Conservation (phyloP, 108 stramenopile species). For the Skeletonema grethae region DNA sequence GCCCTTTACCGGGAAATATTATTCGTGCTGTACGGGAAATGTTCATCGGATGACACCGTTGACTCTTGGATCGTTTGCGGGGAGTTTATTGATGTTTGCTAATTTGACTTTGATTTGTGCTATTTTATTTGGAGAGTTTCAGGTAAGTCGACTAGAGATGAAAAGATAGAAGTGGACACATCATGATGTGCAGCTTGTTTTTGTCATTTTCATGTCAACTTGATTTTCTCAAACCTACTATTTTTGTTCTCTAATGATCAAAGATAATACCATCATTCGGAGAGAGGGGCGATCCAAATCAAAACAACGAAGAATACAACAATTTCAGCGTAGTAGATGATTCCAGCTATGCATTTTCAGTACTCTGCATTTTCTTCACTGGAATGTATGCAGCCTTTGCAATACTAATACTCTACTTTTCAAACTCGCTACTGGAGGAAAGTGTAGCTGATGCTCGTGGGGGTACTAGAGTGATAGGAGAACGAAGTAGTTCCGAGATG, state of each 20-base stretch:
- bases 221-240: background rate
- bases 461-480: background rate
- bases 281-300: conserved; percentile 49
- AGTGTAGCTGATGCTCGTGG: conserved; percentile 56
- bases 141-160: conserved; percentile 52
- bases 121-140: conserved; percentile 85
- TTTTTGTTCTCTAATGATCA: background rate
- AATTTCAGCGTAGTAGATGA: conserved; percentile 50
- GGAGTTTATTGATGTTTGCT: conserved; percentile 82
- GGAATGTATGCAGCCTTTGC: conserved; percentile 79
- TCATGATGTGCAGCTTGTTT: background rate
- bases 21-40: conserved; percentile 68
- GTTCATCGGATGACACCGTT: conserved; percentile 84
- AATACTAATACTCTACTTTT: conserved; percentile 57
- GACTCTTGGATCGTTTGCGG: conserved; percentile 82
- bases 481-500: conserved; percentile 6
- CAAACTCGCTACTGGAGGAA: conserved; percentile 65
- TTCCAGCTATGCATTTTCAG: conserved; percentile 73
- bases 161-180: background rate
- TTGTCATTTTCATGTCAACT: background rate
- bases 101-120: conserved; percentile 80
- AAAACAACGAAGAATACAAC: conserved; percentile 36
- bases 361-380: conserved; percentile 86
- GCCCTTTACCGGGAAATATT: conserved; percentile 77
- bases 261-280: conserved; percentile 16